Conservation (phyloP, 495 filamentous ascomycete species). For the Penicillium canescens region DNA sequence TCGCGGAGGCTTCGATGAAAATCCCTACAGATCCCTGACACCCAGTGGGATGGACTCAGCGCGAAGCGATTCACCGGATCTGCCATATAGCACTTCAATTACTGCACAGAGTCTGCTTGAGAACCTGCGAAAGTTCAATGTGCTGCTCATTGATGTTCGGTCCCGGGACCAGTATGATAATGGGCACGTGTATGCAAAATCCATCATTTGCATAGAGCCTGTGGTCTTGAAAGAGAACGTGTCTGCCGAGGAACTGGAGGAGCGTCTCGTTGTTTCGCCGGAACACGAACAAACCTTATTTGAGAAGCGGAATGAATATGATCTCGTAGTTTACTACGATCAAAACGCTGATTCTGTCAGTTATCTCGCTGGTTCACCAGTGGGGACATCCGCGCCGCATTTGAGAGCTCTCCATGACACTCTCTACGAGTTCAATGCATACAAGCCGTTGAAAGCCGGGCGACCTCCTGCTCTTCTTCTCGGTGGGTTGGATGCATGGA, state of each 20-base stretch:
- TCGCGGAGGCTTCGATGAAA: slow-evolving; percentile 36
- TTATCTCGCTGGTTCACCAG: slow-evolving; percentile 48
- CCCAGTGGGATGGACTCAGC: slow-evolving; percentile 40
- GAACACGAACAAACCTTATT: slow-evolving; percentile 72
- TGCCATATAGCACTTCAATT: slow-evolving; percentile 65
- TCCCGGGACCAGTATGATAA: slow-evolving; percentile 77
- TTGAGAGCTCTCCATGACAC: slow-evolving; percentile 74
- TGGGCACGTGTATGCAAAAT: slow-evolving; percentile 81
- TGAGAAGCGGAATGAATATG: slow-evolving; percentile 73
- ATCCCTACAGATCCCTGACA: slow-evolving; percentile 44
- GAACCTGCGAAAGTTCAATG: slow-evolving; percentile 60
- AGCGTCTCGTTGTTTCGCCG: slow-evolving; percentile 79
- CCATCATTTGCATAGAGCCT: slow-evolving; percentile 90
- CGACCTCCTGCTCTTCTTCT: slow-evolving; percentile 71
- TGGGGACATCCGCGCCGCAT: slow-evolving; percentile 53
- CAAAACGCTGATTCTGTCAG: slow-evolving; percentile 58
- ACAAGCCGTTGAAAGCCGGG: slow-evolving; percentile 63
- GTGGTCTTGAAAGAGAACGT: slow-evolving; percentile 71
- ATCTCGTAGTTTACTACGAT: slow-evolving; percentile 91
- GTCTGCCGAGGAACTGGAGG: slow-evolving; percentile 81
- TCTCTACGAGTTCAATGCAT: slow-evolving; percentile 78
- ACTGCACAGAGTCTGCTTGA: slow-evolving; percentile 63
- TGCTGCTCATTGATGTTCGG: slow-evolving; percentile 86
- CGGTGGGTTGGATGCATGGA: slow-evolving; percentile 86
- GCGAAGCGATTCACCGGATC: slow-evolving; percentile 43